Evolutionary conservation across 768 basidiomycete genomes (phyloP), one percentile per base, ranked within the genome.

Genomic region (Serendipita indica): DNA sequence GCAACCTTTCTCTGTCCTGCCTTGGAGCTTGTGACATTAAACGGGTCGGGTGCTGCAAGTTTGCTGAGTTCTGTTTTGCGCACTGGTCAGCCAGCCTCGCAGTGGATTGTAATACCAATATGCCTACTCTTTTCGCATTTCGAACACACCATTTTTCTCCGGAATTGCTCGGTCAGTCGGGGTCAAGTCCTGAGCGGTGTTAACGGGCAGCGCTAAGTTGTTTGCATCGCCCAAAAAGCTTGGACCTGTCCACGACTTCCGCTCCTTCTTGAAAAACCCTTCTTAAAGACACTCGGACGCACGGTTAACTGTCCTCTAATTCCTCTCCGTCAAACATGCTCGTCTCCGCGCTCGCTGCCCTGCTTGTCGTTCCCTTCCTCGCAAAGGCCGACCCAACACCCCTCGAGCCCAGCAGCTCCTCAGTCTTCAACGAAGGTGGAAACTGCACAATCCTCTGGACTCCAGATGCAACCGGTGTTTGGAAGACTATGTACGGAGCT

Each of bases 21-120:
- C 60, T 59, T 41, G 27, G 20, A 4, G 35, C 6, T 33, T 45
- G 83, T 83, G 10, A 86, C 77, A 32, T 76, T 77, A 71, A 89
- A 91, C 37, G 89, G 89, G 72, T 91, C 89, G 46, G 89, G 89
- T 2, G 89, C 89, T 59, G 89, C 89, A 43, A 91, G 77, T 70
- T 87, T 90, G 60, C 87, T 89, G 58, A 89, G 79, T 89, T 91
- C 88, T 91, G 63, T 89, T 91, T 87, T 91, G 63, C 4, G 7
- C 2, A 49, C 7, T 27, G 27, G n/a, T n/a, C 7, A n/a, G 41
- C 5, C 5, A n/a, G n/a, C 7, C n/a, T 43, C n/a, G 41, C 41
- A 7, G 7, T 43, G 5, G 7, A n/a, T 25, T 43, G 6, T 43
- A 25, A 6, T 7, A 25, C 7, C 5, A 6, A 18, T 43, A 18